Base-by-base conservation (phyloP, 2,329 filamentous ascomycete species). In the Thielaviopsis ethacetica region DNA sequence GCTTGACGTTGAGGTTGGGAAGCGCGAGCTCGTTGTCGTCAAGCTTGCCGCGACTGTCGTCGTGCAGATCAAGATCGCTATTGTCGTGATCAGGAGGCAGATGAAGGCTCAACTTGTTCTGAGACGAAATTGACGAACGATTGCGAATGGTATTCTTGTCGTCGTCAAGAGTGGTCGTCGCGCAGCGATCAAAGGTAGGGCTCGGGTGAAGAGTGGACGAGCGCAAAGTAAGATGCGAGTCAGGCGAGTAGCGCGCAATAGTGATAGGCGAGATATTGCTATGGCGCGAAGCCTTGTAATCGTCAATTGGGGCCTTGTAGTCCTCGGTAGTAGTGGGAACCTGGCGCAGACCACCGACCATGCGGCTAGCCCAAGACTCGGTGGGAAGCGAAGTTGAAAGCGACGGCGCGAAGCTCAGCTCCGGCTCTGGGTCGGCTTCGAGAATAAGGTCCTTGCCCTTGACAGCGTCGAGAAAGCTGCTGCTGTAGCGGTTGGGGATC, bases 291-390 rank as follows among this genome's bases (percentile, higher is more conserved):
- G 56, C 24, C 57, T 63, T 59, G 50, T 62, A 24, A n/a, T 61
- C 53, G 26, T 50, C 56, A 34, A 34, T 34, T 9, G 30, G 30
- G 7, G 30, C 30, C 30, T 63, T 59, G 50, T 63, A 24, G 21
- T 61, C 49, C 44, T 50, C 56, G 41, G 71, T 70, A 52, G 71
- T 73, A 30, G 68, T 70, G 52, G 71, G 69, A 19, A 81, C 76
- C 65, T 78, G 78, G 59, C 78, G 78, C 60, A 81, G 66, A 57
- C 78, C 78, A 63, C 79, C 77, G 53, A 76, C 70, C 67, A 81
- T 72, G 63, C 75, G 75, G 64, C 78, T 76, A 65, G 76, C 79
- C 73, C 75, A 79, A 10, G 60, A 59, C 26, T 55, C 53, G 13
- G 56, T 49, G 19, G 44, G 44, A 49, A 49, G 44, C n/a, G 44